phyloP scores from a whole-genome alignment of 768 basidiomycete genomes.

The Suillus tomentosus region DNA sequence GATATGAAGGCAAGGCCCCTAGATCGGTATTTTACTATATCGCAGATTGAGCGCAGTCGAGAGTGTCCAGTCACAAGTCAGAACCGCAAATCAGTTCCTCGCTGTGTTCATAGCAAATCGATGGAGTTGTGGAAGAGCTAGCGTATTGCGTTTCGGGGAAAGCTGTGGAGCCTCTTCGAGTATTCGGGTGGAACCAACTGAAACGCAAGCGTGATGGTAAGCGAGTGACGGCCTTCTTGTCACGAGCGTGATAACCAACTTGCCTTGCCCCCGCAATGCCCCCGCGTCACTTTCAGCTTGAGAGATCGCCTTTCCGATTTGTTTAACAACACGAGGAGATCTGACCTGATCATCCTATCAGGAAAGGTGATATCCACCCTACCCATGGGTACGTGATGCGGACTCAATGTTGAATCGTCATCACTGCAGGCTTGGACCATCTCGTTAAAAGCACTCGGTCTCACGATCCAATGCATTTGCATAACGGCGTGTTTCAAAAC shows the following conservation, averaged over 20 bases:
- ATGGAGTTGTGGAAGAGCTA: slow-evolving; percentile 1
- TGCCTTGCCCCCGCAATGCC: slow-evolving; percentile 16
- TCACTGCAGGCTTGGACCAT: background rate
- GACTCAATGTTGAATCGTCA: background rate
- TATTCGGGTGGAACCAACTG: background rate
- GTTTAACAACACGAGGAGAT: slow-evolving; percentile 17
- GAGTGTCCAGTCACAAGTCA: slow-evolving; percentile 13
- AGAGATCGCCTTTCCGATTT: slow-evolving; percentile 18
- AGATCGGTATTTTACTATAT: slow-evolving; percentile 30
- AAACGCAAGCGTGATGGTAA: slow-evolving; percentile 19
- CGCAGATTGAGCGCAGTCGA: slow-evolving; percentile 32
- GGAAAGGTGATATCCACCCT: slow-evolving; percentile 16
- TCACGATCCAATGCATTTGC: slow-evolving; percentile 9
- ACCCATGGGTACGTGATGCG: slow-evolving; percentile 6
- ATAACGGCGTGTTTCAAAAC: background rate
- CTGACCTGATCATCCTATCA: slow-evolving; percentile 13
- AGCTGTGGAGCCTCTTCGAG: background rate
- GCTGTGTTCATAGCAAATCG: background rate
- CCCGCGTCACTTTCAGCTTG: slow-evolving; percentile 10
- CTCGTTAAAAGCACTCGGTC: slow-evolving; percentile 14
- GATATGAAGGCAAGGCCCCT: slow-evolving; percentile 34
- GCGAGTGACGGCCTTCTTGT: slow-evolving; percentile 13
- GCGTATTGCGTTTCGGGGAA: slow-evolving; percentile 9
- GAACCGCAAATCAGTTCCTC: slow-evolving; percentile 12
- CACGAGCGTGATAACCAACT: slow-evolving; percentile 11